Evolutionary conservation across 345 rosid genomes (phyloP), one percentile per base, ranked within the genome.

Genomic region (Arabis alpina): DNA sequence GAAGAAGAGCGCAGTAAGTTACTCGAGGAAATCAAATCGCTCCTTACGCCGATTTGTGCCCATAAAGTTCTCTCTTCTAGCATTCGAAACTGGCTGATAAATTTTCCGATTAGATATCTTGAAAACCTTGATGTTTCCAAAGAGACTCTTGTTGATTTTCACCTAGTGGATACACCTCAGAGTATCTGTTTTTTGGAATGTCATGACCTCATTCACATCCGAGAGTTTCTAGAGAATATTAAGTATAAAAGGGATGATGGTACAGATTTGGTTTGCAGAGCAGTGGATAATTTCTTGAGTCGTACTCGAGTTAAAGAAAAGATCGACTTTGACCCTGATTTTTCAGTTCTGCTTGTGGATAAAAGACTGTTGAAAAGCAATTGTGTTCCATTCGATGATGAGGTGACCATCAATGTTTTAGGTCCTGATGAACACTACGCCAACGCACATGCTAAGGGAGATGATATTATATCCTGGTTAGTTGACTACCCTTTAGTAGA

Each of bases 71-170:
- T 72, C 23, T 48, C 70, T 0, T 11, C 50, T 27, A 47, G 63
- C 50, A 24, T 72, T 27, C 69, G 63, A 24, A 69, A 72, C 64
- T 72, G 70, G 64, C 4, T 72, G 56, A 62, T 72, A 55, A 12
- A 2, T 36, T 54, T 44, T 55, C 19, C 54, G 6, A 23, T 8
- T 23, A 47, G 3, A 16, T n/a, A 54, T 15, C 76, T 72, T 36
- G 8, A 0, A 15, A 15, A 44, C 15, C 14, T 47, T 54, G 69
- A 25, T 5, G 70, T 62, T 54, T 54, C 56, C n/a, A 7, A 25
- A 45, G 30, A 36, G 4, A 24, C 0, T 12, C 4, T 63, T 44
- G 14, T 1, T 8, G 63, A 14, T 2, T 64, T 2, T n/a, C 56
- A 0, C 49, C n/a, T 72, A 37, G 9, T 4, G 19, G 48, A 54